Base-by-base conservation (phyloP, 2,329 filamentous ascomycete species). In the Neobulgaria alba region DNA sequence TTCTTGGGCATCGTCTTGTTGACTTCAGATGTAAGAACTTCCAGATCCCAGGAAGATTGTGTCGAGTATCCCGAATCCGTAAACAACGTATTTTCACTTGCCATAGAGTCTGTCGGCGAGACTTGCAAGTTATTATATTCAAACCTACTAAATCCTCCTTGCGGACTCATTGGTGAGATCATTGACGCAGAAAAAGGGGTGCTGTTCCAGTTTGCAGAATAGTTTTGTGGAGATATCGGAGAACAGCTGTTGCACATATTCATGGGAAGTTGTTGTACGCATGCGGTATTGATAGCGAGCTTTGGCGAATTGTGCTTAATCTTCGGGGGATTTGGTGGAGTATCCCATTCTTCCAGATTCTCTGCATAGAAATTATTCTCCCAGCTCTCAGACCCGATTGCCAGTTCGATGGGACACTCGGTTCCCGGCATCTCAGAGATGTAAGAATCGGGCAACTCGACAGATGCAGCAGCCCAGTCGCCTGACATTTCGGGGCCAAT, bases 351-450 rank as follows among this genome's bases (percentile, higher is more conserved):
- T 30, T 47, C 46, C 17, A 47, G 34, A 3, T 36, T 39, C 7
- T 38, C 42, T 29, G 47, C 32, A 33, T 52, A 54, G 14, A 41
- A 41, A 8, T 49, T 49, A 7, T 43, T 42, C 19, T 43, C 35
- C 48, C 47, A 53, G 30, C 23, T 42, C 29, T 46, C 50, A 4
- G 40, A 23, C 8, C 47, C 45, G 14, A 38, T 38, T 18, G 38
- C 43, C n/a, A 54, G 34, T 21, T 54, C 50, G 5, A 51, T 31
- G 1, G 51, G 48, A 31, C 41, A 46, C 19, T 46, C 49, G 3
- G 47, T 47, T 5, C 49, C 51, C 16, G 37, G 38, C 53, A 56
- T 52, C 39, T 56, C 53, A 12, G 46, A 49, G 19, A 56, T 50
- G 10, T 42, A 42, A 14, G 49, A 52, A 31, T 56, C 46, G 16